Evolutionary conservation across 805 yeast species (phyloP).

Genomic region (Kluyveromyces aestuarii): DNA sequence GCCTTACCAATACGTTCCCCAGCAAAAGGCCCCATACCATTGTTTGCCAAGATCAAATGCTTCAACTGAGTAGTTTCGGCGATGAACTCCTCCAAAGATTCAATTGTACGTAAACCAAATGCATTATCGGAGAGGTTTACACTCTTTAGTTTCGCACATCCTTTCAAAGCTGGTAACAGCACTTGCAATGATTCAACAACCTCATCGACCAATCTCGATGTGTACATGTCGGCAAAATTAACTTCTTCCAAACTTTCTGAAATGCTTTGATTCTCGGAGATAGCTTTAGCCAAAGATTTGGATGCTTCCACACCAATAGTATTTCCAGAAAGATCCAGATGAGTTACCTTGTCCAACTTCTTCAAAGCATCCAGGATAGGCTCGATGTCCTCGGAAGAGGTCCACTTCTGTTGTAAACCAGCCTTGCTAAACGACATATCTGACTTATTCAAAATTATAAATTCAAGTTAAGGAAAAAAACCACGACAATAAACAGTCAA

Average conservation of each 20-base stretch:
- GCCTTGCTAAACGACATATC: slow-evolving; percentile 2
- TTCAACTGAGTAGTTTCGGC: slow-evolving; percentile 68
- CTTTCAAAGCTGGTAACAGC: slow-evolving; percentile 63
- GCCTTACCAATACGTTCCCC: slow-evolving; percentile 92
- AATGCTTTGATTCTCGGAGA: slow-evolving; percentile 29
- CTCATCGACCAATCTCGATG: slow-evolving; percentile 91
- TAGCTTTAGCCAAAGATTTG: slow-evolving; percentile 50
- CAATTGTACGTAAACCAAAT: slow-evolving; percentile 91
- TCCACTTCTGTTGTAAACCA: slow-evolving; percentile 40
- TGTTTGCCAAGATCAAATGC: slow-evolving; percentile 83
- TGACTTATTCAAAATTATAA: too few species aligned
- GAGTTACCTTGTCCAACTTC: slow-evolving; percentile 30
- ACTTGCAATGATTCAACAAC: slow-evolving; percentile 75
- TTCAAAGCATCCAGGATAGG: slow-evolving; percentile 56
- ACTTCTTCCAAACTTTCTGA: slow-evolving; percentile 50
- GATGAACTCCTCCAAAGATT: slow-evolving; percentile 72
- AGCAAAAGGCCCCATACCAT: slow-evolving; percentile 97
- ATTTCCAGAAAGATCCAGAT: slow-evolving; percentile 82
- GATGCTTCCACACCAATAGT: slow-evolving; percentile 92
- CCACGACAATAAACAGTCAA: too few species aligned
- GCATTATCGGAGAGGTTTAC: slow-evolving; percentile 92
- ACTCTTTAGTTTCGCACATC: slow-evolving; percentile 59
- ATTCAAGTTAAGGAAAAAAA: neutral
- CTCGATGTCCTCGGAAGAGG: slow-evolving; percentile 61
- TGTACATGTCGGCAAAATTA: slow-evolving; percentile 85